Evolutionary conservation across 441 rosid genomes (phyloP), one percentile per base, ranked within the genome.

Genomic region (Melianthus villosus): DNA sequence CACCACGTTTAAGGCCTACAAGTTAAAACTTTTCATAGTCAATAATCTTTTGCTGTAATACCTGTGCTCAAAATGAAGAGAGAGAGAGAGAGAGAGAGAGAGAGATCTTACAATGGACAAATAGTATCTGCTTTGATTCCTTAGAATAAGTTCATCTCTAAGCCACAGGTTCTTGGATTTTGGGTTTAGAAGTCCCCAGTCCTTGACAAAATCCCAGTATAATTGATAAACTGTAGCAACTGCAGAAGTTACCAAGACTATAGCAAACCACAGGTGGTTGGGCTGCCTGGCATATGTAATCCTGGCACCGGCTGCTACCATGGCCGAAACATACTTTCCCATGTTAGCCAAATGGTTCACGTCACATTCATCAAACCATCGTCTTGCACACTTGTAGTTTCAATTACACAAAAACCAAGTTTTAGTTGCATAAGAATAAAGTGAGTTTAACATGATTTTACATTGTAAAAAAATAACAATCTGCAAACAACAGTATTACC

Each of bases 121-220:
- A 55, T 68, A 83, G 60, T 83, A 83, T 25, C 71, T 37, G 67
- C 64, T 63, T 48, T 73, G 83, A 49, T 63, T 73, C 69, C 68
- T 81, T 8, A 80, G 73, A 29, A 87, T 71, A 22, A 87, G 51
- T 7, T 76, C 84, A 42, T 91, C 94, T 45, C 96, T 75, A 5
- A 91, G 82, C 94, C 84, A 79, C 9, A 56, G 64, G 38, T 91
- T 75, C 49, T 54, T 79, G 12, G 94, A 91, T 38, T 73, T 77
- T 11, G 75, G 73, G 42, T 75, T 64, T 9, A 91, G 60, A 50
- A 91, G 66, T 3, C 94, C 94, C 96, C 99, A 91, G 17, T 91
- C 99, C 71, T 72, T 71, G 29, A 75, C 84, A 55, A 85, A 91
- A 66, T 91, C 99, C 99, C 96, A 91, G 51, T 85, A 91, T 36